Base-by-base conservation (phyloP, 2,329 filamentous ascomycete species). In the Allantophomopsis cytisporea region DNA sequence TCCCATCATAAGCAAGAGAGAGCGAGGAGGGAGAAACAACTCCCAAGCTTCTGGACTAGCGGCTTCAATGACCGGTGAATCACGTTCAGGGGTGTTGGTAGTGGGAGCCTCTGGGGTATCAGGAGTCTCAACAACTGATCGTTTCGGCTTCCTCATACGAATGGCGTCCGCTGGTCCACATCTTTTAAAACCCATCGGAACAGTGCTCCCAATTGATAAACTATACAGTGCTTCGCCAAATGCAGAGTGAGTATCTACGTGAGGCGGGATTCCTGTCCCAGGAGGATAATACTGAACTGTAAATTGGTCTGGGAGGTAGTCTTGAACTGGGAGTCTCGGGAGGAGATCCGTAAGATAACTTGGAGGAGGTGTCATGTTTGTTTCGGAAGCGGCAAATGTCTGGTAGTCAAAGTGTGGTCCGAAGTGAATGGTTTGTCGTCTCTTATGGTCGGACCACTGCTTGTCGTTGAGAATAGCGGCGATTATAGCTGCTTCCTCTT, bases 221-320 rank as follows among this genome's bases (percentile, higher is more conserved):
- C 54, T 56, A 41, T 58, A 59, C 8, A 59, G 52, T 43, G 56
- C 55, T 34, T 59, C 56, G 41, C 54, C 16, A 40, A 44, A 69
- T 7, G 61, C 55, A 37, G 56, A 60, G 52, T 76, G 73, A 3
- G 72, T 73, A 54, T 77, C 73, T 39, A 71, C 71, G 47, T 77
- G 73, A 0, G 73, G 73, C 8, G 73, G 73, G 46, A 77, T 77
- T 2, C 73, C 73, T 0, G 66, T 60, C 5, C 73, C 73, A 0
- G 72, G 72, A 0, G 73, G 68, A 49, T 77, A 77, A 50, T 74
- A 66, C 54, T 76, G 72, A 13, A 75, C 56, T 45, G 71, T 76
- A 46, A 76, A 70, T 50, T 76, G 73, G 38, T 74, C 70, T 0
- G 70, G 69, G 23, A 28, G 23, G 8, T 28, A 28, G 23, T 28